Evolutionary conservation across 345 rosid species (phyloP), one percentile per base, ranked within the genome.

Genomic region (Carallia pectinifolia): DNA sequence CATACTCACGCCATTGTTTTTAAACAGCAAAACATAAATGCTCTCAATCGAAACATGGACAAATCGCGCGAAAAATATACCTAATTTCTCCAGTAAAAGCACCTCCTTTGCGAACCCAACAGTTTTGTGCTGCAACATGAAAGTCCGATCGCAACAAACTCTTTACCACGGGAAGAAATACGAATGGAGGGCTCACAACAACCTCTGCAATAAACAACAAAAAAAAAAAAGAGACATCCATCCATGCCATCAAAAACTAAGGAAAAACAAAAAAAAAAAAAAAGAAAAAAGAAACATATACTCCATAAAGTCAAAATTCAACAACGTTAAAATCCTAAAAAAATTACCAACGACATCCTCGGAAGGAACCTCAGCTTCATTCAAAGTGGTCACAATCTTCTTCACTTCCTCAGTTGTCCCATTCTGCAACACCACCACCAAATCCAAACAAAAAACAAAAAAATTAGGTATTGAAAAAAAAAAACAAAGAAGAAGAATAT

Each of bases 381-480:
- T 89, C 77, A 87, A 76, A 29, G 69, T 47, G 6, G 83, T 44
- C 47, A 89, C 85, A 62, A 89, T 85, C 89, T 82, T 87, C 84
- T 87, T 85, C 73, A 87, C 91, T 68, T 89, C 91, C 38, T 89
- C 88, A 67, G 73, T 61, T n/a, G 94, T 81, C 53, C 94, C 94
- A 81, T 86, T 89, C 91, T 89, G 76, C 62, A 73, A 65, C 54
- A 8, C 58, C 69, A 40, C 47, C 47, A 44, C 0, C 9, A 12
- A 10, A 44, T 2, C 0, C 2, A n/a, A 37, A 13, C 23, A 1
- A 34, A 52, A 31, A 5, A 56, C n/a, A 2, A 23, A 61, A 17
- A 4, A 23, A 7, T 7, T 23, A 23, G 23, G 6, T 8, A 37
- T 38, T 7, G 2, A 4, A 53, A 16, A 6, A 0, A 60, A 33